phyloP scores from a whole-genome alignment of 805 yeast species.

The Ogataea siamensis region DNA sequence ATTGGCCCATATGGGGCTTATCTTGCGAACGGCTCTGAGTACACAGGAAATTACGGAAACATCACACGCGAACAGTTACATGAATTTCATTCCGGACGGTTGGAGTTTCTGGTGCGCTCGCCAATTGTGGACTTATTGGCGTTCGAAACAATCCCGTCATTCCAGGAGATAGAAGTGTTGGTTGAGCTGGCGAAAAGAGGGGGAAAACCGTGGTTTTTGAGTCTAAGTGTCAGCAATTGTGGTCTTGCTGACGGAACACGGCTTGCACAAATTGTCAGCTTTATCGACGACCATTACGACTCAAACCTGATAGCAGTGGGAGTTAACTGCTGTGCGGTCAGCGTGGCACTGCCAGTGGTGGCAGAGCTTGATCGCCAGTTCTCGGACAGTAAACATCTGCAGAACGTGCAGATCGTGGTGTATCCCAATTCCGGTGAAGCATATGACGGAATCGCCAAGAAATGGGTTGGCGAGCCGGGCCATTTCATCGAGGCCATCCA shows the following conservation, averaged over 20 bases:
- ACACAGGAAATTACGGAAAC: conserved; percentile 61
- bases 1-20: conserved; percentile 79
- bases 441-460: conserved; percentile 48
- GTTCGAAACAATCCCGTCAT: conserved; percentile 71
- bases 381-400: conserved; percentile 12
- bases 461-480: conserved; percentile 35
- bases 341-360: conserved; percentile 41
- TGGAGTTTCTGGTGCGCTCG: conserved; percentile 37
- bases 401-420: conserved; percentile 43
- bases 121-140: conserved; percentile 54
- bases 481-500: conserved; percentile 40
- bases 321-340: conserved; percentile 62
- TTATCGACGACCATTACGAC: conserved; percentile 23
- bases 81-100: conserved; percentile 50
- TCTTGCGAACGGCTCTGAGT: conserved; percentile 67
- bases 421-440: conserved; percentile 79
- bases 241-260: conserved; percentile 52
- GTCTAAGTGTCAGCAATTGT: conserved; percentile 40
- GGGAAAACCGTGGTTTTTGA: conserved; percentile 24
- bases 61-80: conserved; percentile 38
- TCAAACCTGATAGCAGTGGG: conserved; percentile 49
- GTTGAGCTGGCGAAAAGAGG: conserved; percentile 22
- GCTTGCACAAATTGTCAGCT: conserved; percentile 32
- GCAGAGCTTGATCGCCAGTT: conserved; percentile 22
- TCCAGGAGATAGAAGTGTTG: conserved; percentile 52